Evolutionary conservation across 2,329 filamentous ascomycete genomes (phyloP).

Genomic region (Aspergillus costaricaensis): DNA sequence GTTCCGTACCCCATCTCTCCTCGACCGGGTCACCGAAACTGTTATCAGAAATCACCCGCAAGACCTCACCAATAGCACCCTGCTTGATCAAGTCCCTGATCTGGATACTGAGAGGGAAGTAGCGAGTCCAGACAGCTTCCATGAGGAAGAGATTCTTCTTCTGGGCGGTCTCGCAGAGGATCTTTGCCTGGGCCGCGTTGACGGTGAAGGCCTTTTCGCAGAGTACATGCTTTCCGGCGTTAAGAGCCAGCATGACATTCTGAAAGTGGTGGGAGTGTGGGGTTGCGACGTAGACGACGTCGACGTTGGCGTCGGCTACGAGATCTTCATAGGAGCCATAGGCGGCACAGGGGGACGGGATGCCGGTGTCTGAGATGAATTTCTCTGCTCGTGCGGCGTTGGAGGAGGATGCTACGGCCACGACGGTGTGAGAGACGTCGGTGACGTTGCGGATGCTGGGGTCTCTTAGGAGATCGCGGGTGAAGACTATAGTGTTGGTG

Average conservation of each 20-base stretch:
- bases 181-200: conserved; percentile 73
- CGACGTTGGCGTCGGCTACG: conserved; percentile 73
- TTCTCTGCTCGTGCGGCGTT: conserved; percentile 68
- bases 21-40: conserved; percentile 65
- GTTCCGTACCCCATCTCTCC: conserved; percentile 59
- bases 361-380: conserved; percentile 71
- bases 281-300: conserved; percentile 86
- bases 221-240: conserved; percentile 82
- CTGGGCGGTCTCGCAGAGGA: conserved; percentile 70
- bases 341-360: conserved; percentile 66
- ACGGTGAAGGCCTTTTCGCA: conserved; percentile 92
- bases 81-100: conserved; percentile 57
- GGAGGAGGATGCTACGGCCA: conserved; percentile 77
- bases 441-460: conserved; percentile 67
- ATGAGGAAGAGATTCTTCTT: conserved; percentile 75
- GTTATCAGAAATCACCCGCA: conserved; percentile 61
- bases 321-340: conserved; percentile 84
- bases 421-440: conserved; percentile 75
- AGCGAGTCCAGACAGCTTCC: conserved; percentile 89
- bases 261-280: conserved; percentile 94
- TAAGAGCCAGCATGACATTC: conserved; percentile 80
- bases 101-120: conserved; percentile 80
- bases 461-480: conserved; percentile 75
- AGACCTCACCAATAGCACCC: conserved; percentile 61
- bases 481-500: conserved; percentile 54